Evolutionary conservation across 345 rosid species (phyloP), one percentile per base, ranked within the genome.

Genomic region (Barbarea vulgaris): DNA sequence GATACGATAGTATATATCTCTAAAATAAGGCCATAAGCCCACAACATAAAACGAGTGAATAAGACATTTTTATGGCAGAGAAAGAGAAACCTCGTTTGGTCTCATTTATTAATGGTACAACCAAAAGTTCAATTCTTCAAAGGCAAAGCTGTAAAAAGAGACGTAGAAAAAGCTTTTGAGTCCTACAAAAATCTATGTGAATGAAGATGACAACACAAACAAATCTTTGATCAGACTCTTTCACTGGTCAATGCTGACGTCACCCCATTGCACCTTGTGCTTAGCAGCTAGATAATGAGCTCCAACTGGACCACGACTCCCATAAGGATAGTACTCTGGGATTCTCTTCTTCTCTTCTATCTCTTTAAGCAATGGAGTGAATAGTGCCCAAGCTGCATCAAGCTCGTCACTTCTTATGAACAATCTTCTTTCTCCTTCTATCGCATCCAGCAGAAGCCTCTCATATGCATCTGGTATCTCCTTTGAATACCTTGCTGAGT

Each of bases 271-370:
- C 54, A 95, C 97, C 12, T 90, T 90, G 84, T 95, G 84, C 79
- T 84, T 85, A 33, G 99, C 99, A 5, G 99, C 96, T 46, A 95
- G 97, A 77, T 95, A 95, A 79, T 95, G 99, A 63, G 99, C 99
- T 54, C 98, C 99, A 0, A 92, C 98, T 13, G 99, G 98, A 65
- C 99, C 99, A 42, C 99, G 92, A 74, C 98, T 95, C n/a, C 99
- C 97, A 10, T 90, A 88, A 52, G 99, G 99, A 73, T 95, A 95
- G 83, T 86, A 87, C 76, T 95, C 99, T 0, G 99, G 99, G 44
- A 81, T 76, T 22, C 84, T 83, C 83, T 84, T 88, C 74, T 87
- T 92, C 86, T 85, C 93, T 77, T 95, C 98, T 27, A 90, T 74
- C 82, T 95, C 99, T 58, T 84, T 86, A 54, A 95, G 81, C 74